Evolutionary conservation across 2,329 filamentous ascomycete genomes (phyloP).

Genomic region (Phyllosticta capitalensis): DNA sequence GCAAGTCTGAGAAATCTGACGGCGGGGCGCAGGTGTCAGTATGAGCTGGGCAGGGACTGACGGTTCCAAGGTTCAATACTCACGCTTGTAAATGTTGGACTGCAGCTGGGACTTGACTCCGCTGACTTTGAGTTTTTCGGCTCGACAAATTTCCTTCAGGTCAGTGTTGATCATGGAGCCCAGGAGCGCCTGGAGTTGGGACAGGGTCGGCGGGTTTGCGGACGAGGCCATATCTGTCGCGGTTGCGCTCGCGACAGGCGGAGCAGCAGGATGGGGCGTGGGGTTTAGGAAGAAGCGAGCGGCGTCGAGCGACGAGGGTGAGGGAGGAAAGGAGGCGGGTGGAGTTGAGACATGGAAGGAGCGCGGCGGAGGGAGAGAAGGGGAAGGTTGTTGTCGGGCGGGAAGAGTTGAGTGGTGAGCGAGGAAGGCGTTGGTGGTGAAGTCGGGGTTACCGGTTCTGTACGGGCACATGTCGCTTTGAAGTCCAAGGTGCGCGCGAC

Average conservation of each 20-base stretch:
- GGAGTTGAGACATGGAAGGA: conserved; percentile 11
- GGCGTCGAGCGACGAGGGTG: background rate
- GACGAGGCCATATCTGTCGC: conserved; percentile 20
- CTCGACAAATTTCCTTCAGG: conserved; percentile 65
- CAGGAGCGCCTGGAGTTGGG: conserved; percentile 34
- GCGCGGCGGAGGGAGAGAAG: conserved; percentile 2
- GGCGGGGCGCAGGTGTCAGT: background rate
- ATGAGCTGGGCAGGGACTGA: conserved; percentile 13
- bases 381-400: conserved; percentile 1
- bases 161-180: conserved; percentile 54
- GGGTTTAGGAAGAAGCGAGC: conserved; percentile 2
- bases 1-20: conserved; percentile 31
- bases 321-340: background rate
- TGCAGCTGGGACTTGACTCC: conserved; percentile 83
- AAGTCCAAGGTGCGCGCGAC: background rate
- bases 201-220: conserved; percentile 22
- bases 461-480: background rate
- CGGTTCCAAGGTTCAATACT: conserved; percentile 29
- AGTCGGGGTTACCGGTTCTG: conserved; percentile 10
- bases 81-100: conserved; percentile 66
- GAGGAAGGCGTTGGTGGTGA: conserved; percentile 6
- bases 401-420: background rate
- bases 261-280: background rate
- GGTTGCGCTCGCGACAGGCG: conserved; percentile 3
- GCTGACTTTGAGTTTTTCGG: conserved; percentile 64